phyloP scores from a whole-genome alignment of 2,329 filamentous ascomycete genomes.

The Aaosphaeria arxii region DNA sequence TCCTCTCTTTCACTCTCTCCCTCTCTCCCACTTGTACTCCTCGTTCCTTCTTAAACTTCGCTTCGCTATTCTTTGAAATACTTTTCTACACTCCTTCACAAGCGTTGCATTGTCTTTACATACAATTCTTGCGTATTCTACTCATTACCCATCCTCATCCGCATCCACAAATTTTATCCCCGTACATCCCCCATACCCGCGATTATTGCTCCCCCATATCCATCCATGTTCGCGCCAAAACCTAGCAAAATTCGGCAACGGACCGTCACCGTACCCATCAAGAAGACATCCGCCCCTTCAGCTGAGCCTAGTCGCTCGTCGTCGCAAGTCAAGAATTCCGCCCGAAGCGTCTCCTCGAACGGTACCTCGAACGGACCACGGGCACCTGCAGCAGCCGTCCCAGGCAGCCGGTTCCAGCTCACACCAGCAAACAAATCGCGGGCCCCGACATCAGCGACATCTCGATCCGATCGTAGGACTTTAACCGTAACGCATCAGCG shows the following conservation, averaged over 20 bases:
- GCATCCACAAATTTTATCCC: no score
- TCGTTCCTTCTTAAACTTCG: no score
- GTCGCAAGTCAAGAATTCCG: background rate
- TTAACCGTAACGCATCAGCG: constrained; percentile 22
- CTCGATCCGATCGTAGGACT: constrained; percentile 17
- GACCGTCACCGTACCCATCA: constrained; percentile 26
- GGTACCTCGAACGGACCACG: constrained; percentile 2
- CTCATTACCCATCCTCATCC: no score
- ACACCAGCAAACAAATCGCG: constrained; percentile 12
- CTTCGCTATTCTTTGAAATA: no score
- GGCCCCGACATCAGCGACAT: background rate
- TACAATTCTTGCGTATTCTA: no score
- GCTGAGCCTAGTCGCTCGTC: constrained; percentile 2
- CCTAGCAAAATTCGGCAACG: constrained; percentile 31
- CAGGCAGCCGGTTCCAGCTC: constrained; percentile 26
- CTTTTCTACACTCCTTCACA: no score
- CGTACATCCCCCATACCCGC: no score
- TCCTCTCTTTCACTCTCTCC: no score
- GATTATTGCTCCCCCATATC: no score
- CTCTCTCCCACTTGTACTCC: no score
- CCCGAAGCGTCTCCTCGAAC: background rate
- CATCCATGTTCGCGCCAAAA: constrained; percentile 24
- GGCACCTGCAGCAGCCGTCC: constrained; percentile 12
- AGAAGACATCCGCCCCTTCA: constrained; percentile 16
- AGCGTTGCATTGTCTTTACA: no score